Conservation (phyloP, 176 grass and related monocot species). For the Aegilops umbellulata region DNA sequence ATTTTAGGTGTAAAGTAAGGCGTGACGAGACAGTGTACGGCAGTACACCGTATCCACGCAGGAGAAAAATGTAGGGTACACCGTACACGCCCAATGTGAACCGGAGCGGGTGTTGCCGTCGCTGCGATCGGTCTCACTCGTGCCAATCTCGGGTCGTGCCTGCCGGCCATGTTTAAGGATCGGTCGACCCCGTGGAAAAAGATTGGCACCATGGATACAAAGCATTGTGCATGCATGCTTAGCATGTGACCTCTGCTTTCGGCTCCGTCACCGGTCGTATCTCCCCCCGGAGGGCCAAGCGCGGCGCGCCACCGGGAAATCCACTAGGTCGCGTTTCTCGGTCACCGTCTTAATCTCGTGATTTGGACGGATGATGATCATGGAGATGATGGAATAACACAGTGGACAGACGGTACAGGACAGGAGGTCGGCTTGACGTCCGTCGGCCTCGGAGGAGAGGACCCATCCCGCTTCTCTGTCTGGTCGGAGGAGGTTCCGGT, state of each 20-base stretch:
- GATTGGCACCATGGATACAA: not conserved
- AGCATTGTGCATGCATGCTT: not conserved
- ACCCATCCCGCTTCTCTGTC: not conserved
- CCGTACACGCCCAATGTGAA: not conserved
- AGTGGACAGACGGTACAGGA: not conserved
- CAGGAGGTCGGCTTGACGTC: not conserved
- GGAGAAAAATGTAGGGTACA: too few species aligned
- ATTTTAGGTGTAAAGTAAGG: not conserved
- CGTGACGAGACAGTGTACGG: not conserved
- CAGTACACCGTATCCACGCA: too few species aligned
- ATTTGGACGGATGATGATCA: not conserved
- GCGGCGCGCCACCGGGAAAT: not conserved
- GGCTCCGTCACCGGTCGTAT: not conserved
- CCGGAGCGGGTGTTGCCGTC: not conserved
- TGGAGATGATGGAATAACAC: not conserved
- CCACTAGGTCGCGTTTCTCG: not conserved
- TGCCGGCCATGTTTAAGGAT: conserved; percentile 19
- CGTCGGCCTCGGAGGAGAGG: not conserved
- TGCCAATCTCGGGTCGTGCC: not conserved
- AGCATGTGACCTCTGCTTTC: conserved; percentile 32
- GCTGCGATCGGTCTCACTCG: not conserved
- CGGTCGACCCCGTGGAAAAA: not conserved
- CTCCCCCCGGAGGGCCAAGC: not conserved
- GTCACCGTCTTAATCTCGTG: conserved; percentile 22
- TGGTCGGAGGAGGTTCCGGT: not conserved